Conservation (phyloP, 2,329 filamentous ascomycete species). For the Sarocladium oryzae region DNA sequence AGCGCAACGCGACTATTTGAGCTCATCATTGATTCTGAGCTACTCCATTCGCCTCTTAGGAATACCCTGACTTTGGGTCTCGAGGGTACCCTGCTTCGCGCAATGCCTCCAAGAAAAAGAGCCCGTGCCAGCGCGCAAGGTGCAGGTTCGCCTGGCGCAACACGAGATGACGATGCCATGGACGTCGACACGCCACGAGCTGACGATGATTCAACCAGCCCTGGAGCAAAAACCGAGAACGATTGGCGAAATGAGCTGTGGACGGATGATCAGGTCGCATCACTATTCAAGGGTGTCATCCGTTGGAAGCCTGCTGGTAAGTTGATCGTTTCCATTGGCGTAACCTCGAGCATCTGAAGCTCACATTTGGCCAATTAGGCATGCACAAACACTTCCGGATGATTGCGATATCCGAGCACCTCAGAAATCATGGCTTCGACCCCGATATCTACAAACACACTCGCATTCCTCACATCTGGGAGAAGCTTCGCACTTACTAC, state of each 20-base stretch:
- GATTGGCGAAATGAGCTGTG: conserved; percentile 59
- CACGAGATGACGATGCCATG: conserved; percentile 54
- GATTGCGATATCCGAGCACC: conserved; percentile 73
- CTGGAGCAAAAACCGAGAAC: background rate
- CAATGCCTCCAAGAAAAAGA: conserved; percentile 67
- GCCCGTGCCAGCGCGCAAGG: conserved; percentile 44
- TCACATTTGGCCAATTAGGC: conserved; percentile 33
- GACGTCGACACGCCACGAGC: conserved; percentile 50
- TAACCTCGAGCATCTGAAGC: background rate
- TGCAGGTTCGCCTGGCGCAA: conserved; percentile 46
- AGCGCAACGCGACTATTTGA: background rate
- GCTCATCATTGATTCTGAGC: background rate
- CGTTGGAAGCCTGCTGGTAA: conserved; percentile 92
- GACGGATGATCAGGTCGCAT: conserved; percentile 93
- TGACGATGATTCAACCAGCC: conserved; percentile 38
- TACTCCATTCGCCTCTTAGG: too few species aligned
- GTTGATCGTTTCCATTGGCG: conserved; percentile 9
- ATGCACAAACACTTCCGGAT: conserved; percentile 94
- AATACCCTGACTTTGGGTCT: too few species aligned
- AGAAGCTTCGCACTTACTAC: conserved; percentile 76
- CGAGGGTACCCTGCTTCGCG: conserved; percentile 8
- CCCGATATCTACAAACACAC: conserved; percentile 68
- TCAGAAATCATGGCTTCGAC: conserved; percentile 75
- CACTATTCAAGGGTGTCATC: conserved; percentile 87
- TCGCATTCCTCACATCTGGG: conserved; percentile 85